These are phyloP conservation scores for Eucalyptus globulus DNA, from an alignment of 345 rosid species.

Conservation along the genomic window DNA sequence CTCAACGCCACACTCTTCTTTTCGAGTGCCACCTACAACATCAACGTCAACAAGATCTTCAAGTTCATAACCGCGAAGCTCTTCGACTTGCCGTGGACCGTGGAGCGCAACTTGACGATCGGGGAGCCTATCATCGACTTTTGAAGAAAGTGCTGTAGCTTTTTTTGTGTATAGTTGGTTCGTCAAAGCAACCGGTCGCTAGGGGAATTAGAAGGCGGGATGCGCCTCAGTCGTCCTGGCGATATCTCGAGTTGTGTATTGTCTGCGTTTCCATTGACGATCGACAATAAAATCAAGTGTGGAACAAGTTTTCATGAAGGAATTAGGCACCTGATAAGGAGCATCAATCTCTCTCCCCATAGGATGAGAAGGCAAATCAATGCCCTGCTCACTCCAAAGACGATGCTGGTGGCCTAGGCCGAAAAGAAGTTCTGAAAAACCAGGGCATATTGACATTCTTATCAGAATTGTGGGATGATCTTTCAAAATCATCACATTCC, in stretches of 20 bases:
- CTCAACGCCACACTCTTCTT: conserved; percentile 83
- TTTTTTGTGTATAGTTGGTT: background rate
- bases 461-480: background rate
- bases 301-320: background rate
- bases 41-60: conserved; percentile 89
- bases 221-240: background rate
- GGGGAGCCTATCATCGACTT: conserved; percentile 93
- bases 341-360: background rate
- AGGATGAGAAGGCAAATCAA: background rate
- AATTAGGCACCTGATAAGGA: background rate
- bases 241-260: background rate
- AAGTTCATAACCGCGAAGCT: conserved; percentile 92
- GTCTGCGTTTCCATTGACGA: background rate
- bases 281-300: background rate
- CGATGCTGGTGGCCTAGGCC: background rate
- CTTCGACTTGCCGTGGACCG: conserved; percentile 78
- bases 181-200: background rate
- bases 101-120: conserved; percentile 71
- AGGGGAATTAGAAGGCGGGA: background rate
- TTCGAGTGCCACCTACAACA: conserved; percentile 85
- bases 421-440: background rate
- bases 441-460: background rate
- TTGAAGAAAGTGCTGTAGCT: conserved; percentile 3
- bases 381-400: background rate
- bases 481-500: background rate